Evolutionary conservation across 2,329 filamentous ascomycete species (phyloP), one percentile per base, ranked within the genome.

Genomic region (Colletotrichum sublineola): DNA sequence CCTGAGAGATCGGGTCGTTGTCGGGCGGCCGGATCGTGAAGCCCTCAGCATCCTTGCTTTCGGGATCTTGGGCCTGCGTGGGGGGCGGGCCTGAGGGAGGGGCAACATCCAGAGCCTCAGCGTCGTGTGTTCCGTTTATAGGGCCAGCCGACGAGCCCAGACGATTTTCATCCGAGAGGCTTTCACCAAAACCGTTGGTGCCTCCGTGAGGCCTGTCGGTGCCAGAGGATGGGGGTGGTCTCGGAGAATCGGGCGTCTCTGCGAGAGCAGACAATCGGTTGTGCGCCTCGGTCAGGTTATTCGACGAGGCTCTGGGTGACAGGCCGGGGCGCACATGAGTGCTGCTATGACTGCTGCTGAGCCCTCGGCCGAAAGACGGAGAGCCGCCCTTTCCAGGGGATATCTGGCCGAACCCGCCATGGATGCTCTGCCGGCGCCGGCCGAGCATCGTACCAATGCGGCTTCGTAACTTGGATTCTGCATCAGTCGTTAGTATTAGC

Each of bases 361-460:
- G 84, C 58, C 83, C 84, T 63, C 92, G 88, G 48, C 89, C 88
- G 77, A 94, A 92, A 1, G 88, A 86, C 14, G 82, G 74, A 14
- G 71, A 52, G 9, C 62, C 67, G 3, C 81, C 79, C 76, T 79
- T 89, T 91, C 46, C 84, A 82, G 88, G 86, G 0, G 87, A 91
- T 76, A 87, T 85, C 79, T 83, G 87, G 70, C 84, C 88, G 78
- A 88, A 92, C 53, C 91, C 84, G 73, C 86, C 86, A 81, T 93
- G 86, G 68, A 93, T 85, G 79, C 91, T 93, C 79, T 93, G 90
- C 50, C 91, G 86, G 71, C 90, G 84, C 31, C 90, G 86, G 38
- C 89, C 88, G 56, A 94, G 86, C 84, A 94, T 91, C 15, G 92
- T 94, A 20, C 92, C 92, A 65, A 94, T 86, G 67, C 91, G 87